phyloP scores from a whole-genome alignment of 2,329 filamentous ascomycete genomes.

The Scedosporium boydii region DNA sequence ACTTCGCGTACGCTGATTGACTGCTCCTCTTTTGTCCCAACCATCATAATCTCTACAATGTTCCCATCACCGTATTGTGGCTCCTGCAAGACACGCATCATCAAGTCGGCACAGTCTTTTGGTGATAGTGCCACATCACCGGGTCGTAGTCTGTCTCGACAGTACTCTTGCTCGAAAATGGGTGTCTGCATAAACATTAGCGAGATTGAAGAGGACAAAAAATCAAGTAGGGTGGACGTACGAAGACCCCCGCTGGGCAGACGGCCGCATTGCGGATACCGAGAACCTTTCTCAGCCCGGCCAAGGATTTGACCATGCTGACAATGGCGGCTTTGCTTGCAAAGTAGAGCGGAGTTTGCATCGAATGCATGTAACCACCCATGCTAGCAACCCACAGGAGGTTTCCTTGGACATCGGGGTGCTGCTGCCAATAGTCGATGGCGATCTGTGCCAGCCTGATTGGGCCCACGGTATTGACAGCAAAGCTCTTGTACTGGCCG shows the following conservation, averaged over 20 bases:
- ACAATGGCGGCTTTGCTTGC: slow-evolving; percentile 19
- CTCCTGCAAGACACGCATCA: slow-evolving; percentile 9
- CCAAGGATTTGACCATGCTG: slow-evolving; percentile 12
- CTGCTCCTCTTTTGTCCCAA: slow-evolving; percentile 7
- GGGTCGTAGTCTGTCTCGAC: too few relatives aligned
- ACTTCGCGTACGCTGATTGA: slow-evolving; percentile 10
- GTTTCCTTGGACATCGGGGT: too few relatives aligned
- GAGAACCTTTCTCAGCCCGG: slow-evolving; percentile 6
- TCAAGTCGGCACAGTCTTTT: slow-evolving; percentile 1
- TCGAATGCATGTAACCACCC: not conserved
- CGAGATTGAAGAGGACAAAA: too few relatives aligned
- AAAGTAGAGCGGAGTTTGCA: slow-evolving; percentile 20
- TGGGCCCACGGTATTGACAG: too few relatives aligned
- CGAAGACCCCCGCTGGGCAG: too few relatives aligned
- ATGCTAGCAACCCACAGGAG: slow-evolving; percentile 8
- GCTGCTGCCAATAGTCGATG: too few relatives aligned
- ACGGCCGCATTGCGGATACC: not conserved
- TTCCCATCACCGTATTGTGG: slow-evolving; percentile 13
- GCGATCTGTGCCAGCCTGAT: too few relatives aligned
- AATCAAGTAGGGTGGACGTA: too few relatives aligned
- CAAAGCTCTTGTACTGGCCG: too few relatives aligned
- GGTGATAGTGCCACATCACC: too few relatives aligned
- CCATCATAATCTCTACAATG: slow-evolving; percentile 12
- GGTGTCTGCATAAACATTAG: too few relatives aligned
- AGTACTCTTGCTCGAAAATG: too few relatives aligned